Evolutionary conservation across 2,329 filamentous ascomycete species (phyloP).

Genomic region (Phialocephala subalpina): DNA sequence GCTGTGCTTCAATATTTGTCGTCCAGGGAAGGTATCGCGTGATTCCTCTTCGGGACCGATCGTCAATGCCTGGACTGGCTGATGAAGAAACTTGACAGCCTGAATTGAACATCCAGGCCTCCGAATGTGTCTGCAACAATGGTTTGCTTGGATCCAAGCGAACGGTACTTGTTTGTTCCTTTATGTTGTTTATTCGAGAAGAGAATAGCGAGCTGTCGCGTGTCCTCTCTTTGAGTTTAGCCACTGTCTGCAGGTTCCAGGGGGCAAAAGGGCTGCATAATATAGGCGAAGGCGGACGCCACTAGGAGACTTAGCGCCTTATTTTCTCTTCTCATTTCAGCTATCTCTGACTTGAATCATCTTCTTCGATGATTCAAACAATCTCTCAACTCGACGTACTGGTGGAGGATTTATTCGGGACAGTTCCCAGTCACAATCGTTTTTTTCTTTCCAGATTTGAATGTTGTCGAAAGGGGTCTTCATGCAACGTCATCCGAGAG

Average conservation of each 20-base stretch:
- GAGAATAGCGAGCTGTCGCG: neutral
- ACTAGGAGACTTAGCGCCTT: conserved; percentile 6
- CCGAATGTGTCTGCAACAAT: neutral
- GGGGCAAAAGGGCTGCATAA: neutral
- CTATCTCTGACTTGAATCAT: neutral
- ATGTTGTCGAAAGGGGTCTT: neutral
- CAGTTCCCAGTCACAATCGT: neutral
- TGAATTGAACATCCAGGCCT: neutral
- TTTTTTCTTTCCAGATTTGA: neutral
- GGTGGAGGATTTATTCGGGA: neutral
- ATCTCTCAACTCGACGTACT: neutral
- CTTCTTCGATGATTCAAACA: neutral
- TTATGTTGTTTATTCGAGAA: neutral
- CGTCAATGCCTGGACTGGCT: neutral
- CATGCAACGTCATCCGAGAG: neutral
- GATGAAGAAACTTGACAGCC: neutral
- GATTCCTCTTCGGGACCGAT: neutral
- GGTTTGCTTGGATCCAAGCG: neutral
- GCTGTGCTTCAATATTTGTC: neutral
- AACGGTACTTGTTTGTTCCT: neutral
- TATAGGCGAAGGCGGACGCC: conserved; percentile 9
- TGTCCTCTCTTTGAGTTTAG: conserved; percentile 7
- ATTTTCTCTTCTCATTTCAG: neutral
- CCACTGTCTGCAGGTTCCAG: conserved; percentile 12
- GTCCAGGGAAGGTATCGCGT: neutral